Evolutionary conservation across 345 rosid species (phyloP).

Genomic region (Stellera chamaejasme): DNA sequence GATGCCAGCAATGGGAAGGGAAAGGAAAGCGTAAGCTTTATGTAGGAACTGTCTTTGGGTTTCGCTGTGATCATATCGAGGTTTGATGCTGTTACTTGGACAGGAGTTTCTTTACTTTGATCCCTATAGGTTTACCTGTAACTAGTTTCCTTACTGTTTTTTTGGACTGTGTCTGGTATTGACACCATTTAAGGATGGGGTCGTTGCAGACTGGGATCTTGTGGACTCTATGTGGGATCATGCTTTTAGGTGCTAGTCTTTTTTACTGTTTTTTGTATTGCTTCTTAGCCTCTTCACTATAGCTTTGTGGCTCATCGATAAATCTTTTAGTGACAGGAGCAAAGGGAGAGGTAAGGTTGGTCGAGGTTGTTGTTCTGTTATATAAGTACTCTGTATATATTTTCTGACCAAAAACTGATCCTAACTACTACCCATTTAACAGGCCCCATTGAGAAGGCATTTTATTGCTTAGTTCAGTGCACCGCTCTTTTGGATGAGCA

Average conservation of each 20-base stretch:
- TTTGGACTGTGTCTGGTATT: slow-evolving; percentile 37
- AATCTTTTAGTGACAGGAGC: slow-evolving; percentile 67
- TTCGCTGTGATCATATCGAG: slow-evolving; percentile 96
- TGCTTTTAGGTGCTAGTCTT: slow-evolving; percentile 55
- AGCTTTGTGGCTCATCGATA: neutral
- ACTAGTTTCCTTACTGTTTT: slow-evolving; percentile 10
- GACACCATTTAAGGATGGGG: slow-evolving; percentile 85
- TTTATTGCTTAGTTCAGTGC: too few species aligned
- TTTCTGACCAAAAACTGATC: neutral
- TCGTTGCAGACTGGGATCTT: slow-evolving; percentile 92
- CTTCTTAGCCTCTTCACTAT: neutral
- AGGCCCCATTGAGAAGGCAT: slow-evolving; percentile 51
- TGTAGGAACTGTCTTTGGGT: slow-evolving; percentile 77
- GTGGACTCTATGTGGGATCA: slow-evolving; percentile 98
- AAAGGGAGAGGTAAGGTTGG: slow-evolving; percentile 69
- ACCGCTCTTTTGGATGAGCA: too few species aligned
- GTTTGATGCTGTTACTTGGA: slow-evolving; percentile 19
- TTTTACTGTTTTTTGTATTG: slow-evolving; percentile 10
- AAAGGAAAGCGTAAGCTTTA: slow-evolving; percentile 72
- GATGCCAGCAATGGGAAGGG: slow-evolving; percentile 38
- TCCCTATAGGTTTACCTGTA: slow-evolving; percentile 2
- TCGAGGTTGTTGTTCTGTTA: neutral
- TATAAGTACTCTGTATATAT: neutral
- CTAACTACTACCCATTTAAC: slow-evolving; percentile 2
- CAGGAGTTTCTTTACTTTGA: neutral